Evolutionary conservation across 192 early-diverging fungal species (phyloP).

Genomic region (Podila epigama): DNA sequence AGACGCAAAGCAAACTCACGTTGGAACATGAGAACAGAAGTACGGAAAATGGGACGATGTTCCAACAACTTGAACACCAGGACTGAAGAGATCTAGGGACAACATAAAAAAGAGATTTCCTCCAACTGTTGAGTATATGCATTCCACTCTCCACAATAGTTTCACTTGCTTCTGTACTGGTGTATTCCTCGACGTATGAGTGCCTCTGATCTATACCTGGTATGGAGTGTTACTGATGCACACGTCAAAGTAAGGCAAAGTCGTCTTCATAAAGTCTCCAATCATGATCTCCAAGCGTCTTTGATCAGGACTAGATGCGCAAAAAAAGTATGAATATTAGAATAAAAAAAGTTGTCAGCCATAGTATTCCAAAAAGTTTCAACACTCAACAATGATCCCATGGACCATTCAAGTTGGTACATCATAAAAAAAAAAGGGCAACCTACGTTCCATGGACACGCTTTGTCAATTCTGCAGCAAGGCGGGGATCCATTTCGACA

Average conservation of each 20-base stretch:
- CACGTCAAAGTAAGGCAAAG: slow-evolving; percentile 97
- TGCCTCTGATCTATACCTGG: slow-evolving; percentile 54
- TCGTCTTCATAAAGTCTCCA: slow-evolving; percentile 98
- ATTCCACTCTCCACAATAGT: too few species aligned
- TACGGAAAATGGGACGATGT: slow-evolving; percentile 91
- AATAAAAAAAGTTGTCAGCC: neutral
- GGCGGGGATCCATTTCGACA: slow-evolving; percentile 95
- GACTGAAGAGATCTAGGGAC: slow-evolving; percentile 86
- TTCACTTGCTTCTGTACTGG: neutral
- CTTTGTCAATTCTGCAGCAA: slow-evolving; percentile 96
- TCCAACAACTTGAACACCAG: slow-evolving; percentile 95
- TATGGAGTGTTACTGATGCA: slow-evolving; percentile 99
- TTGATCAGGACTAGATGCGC: slow-evolving; percentile 69
- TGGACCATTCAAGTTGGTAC: too few species aligned
- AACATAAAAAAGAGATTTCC: too few species aligned
- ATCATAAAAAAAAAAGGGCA: too few species aligned
- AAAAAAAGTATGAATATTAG: slow-evolving; percentile 3
- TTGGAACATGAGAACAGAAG: slow-evolving; percentile 99
- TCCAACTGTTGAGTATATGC: too few species aligned
- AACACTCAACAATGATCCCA: too few species aligned
- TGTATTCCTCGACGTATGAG: neutral
- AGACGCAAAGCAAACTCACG: slow-evolving; percentile 97
- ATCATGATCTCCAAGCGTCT: slow-evolving; percentile 91
- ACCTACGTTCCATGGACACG: slow-evolving; percentile 94
- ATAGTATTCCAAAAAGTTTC: slow-evolving; percentile 10